A percentile compares a stretch with the other conserved stretches of the same genome.
These are phyloP conservation scores for Daldinia sp. DNA, from an alignment of 2,329 filamentous ascomycete genomes.

Conservation along the genomic window DNA sequence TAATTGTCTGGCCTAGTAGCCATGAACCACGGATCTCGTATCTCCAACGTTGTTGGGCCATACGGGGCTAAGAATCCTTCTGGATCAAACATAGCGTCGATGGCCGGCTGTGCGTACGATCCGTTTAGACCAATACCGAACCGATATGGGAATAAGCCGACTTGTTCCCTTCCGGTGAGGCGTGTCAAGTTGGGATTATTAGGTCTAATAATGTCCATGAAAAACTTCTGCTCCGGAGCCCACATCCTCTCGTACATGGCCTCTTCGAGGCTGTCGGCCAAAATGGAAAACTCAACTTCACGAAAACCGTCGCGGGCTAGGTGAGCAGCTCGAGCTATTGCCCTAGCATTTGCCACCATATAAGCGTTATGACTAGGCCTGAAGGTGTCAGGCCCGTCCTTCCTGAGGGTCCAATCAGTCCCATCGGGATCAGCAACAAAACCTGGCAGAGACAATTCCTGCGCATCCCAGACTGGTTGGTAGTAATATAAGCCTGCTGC, in stretches of 20 bases:
- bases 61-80: constrained; percentile 55
- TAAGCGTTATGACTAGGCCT: constrained; percentile 59
- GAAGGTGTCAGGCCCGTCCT: constrained; percentile 57
- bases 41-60: constrained; percentile 59
- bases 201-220: constrained; percentile 55
- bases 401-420: constrained; percentile 49
- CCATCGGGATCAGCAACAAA: constrained; percentile 54
- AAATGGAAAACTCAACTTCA: constrained; percentile 50
- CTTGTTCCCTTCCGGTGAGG: constrained; percentile 55
- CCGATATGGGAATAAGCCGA: constrained; percentile 58
- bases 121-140: constrained; percentile 55
- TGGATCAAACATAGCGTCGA: constrained; percentile 53
- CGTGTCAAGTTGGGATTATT: constrained; percentile 54
- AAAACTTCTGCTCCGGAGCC: constrained; percentile 55
- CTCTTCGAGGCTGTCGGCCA: constrained; percentile 52
- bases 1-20: constrained; percentile 50
- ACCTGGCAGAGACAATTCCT: constrained; percentile 57
- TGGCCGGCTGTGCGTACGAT: constrained; percentile 49
- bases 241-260: constrained; percentile 55
- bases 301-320: constrained; percentile 51
- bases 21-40: constrained; percentile 56
- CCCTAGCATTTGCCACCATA: constrained; percentile 58
- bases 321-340: constrained; percentile 55
- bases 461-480: constrained; percentile 58
- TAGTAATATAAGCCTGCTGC: constrained; percentile 57